Evolutionary conservation across 768 basidiomycete genomes (phyloP), one percentile per base, ranked within the genome.

Genomic region (Mycena metata): DNA sequence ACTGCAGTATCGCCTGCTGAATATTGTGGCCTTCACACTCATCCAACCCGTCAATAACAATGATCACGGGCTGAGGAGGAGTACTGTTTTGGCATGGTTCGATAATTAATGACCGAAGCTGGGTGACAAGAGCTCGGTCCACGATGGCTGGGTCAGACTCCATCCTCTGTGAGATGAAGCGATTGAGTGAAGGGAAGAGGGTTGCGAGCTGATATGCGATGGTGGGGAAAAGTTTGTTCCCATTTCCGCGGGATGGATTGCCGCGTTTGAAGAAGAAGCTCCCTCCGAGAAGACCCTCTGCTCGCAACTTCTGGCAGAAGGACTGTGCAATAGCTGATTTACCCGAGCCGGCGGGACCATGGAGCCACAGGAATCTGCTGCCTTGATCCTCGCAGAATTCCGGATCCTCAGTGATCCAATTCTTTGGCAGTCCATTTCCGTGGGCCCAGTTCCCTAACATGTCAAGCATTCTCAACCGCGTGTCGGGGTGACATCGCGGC

Each of bases 261-360:
- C 56, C 56, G 6, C 72, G 41, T 6, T 67, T 75, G 47, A 74
- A 76, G 64, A 78, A 73, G 51, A 75, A 73, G 21, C 61, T 73
- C 11, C 67, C 72, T 26, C 59, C 70, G 12, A 75, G 64, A 4
- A 42, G 46, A 3, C 33, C 54, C 11, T 63, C 47, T 19, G 52
- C 56, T 4, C 19, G 36, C 23, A 57, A 61, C 8, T 26, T 15
- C 50, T 80, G 73, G n/a, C 78, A 75, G 1, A 80, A 66, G 1
- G 78, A 77, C 42, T 79, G 79, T n/a, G 75, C 72, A 23, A 82
- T 59, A 5, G 77, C 73, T 0, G 77, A 70, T 55, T 78, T 78
- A 1, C 79, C 79, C 1, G 70, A 67, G 1, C 77, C 77, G 35
- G 75, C 76, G 13, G 76, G 68, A 10, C 78, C 78, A 30, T 63